These are phyloP conservation scores for Perkinsus marinus DNA, from an alignment of 169 alveolate genomes.

Conservation along the genomic window DNA sequence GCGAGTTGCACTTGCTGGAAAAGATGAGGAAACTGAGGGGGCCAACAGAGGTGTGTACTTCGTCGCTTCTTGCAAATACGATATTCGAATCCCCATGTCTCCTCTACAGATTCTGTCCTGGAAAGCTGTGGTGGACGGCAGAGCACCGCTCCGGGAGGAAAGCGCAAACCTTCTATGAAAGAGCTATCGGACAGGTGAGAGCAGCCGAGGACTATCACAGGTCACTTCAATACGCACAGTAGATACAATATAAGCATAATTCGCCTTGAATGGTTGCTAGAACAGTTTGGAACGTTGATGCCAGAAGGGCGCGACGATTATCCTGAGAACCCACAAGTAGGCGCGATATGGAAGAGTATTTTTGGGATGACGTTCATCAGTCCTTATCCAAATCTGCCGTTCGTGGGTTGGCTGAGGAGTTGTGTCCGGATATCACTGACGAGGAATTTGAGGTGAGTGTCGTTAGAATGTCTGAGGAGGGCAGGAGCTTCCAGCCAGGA, in stretches of 20 bases:
- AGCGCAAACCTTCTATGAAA: neutral
- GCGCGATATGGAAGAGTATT: neutral
- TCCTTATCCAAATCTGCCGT: neutral
- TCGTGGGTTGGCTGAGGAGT: neutral
- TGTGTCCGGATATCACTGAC: neutral
- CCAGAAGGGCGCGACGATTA: neutral
- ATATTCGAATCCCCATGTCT: too few species aligned
- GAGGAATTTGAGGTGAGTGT: neutral
- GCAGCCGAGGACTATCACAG: neutral
- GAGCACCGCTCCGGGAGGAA: neutral
- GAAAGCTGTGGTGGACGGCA: neutral
- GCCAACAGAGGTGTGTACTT: too few species aligned
- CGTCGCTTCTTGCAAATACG: too few species aligned
- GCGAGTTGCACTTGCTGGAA: too few species aligned
- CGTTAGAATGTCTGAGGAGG: too few species aligned
- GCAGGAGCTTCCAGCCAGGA: too few species aligned
- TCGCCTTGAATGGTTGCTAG: neutral
- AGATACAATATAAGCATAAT: neutral
- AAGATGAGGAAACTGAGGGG: too few species aligned
- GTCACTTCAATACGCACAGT: neutral
- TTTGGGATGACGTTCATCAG: neutral
- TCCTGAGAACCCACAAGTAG: neutral
- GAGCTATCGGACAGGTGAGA: neutral
- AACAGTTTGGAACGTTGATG: neutral
- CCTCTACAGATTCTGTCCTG: too few species aligned